These are phyloP conservation scores for Plasmodium vivax DNA, from an alignment of 169 alveolate species.

Conservation along the genomic window DNA sequence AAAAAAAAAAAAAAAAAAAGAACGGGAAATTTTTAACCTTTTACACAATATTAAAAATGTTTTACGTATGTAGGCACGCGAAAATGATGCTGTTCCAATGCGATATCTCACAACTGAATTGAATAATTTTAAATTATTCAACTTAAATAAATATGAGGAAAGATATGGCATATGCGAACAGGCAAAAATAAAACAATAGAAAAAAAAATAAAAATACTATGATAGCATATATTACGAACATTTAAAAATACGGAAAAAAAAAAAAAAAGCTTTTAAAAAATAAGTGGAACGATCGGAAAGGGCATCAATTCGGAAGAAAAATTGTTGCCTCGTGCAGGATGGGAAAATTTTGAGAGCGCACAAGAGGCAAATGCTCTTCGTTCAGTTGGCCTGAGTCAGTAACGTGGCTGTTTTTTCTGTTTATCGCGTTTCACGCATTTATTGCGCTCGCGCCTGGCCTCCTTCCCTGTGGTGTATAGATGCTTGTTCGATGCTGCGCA, in stretches of 20 bases:
- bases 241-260: slow-evolving; percentile 9
- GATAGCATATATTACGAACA: slow-evolving; percentile 30
- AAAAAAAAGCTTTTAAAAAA: not conserved
- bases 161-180: slow-evolving; percentile 39
- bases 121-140: slow-evolving; percentile 11
- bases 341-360: not conserved
- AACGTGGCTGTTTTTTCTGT: not conserved
- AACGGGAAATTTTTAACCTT: not conserved
- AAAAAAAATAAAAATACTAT: slow-evolving; percentile 27
- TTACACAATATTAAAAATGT: slow-evolving; percentile 1
- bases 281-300: not conserved
- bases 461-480: not conserved
- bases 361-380: not conserved
- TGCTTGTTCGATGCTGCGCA: not conserved
- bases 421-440: not conserved
- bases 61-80: not conserved
- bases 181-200: slow-evolving; percentile 33
- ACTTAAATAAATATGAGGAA: slow-evolving; percentile 35
- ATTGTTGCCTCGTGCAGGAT: not conserved
- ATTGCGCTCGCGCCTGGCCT: not conserved
- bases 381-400: not conserved
- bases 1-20: not conserved
- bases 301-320: not conserved
- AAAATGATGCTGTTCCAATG: not conserved
- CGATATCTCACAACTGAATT: not conserved